Evolutionary conservation across 441 rosid genomes (phyloP), one percentile per base, ranked within the genome.

Genomic region (Erysimum pusillum): DNA sequence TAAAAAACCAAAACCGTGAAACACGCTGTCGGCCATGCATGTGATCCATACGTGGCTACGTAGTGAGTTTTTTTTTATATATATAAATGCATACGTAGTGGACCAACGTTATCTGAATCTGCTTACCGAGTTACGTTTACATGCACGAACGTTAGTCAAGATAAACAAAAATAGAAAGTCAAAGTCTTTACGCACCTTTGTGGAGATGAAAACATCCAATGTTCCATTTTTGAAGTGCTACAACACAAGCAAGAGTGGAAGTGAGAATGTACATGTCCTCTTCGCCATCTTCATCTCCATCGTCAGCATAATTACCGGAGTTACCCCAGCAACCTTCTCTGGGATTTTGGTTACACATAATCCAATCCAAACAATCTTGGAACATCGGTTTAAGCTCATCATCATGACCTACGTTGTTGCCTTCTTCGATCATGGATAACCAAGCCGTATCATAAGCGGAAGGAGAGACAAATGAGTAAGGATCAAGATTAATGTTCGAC

Each of bases 401-500:
- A 11, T 39, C 9, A 15, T n/a, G n/a, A n/a, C 52, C 62, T n/a
- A 62, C 58, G 31, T 66, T 15, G 39, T 22, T 13, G 34, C 56
- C 15, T n/a, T 49, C 66, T 6, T 83, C 87, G 36, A 91, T 70
- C 92, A 91, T 84, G 66, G 90, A 89, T 75, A 89, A 70, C 92
- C 91, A 91, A 28, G 94, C 91, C 2, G 92, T 87, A 77, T 91
- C 89, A 48, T 91, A 91, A 41, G 97, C 87, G 0, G 89, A 89
- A 22, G 87, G 75, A 4, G 83, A 80, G 49, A 89, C 83, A 15
- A 78, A 71, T 0, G 83, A 81, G 84, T 83, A 59, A 3, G 79
- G 76, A 63, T 85, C 69, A 0, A 10, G 3, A 45, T 49, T 64
- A 25, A 58, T 22, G 9, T 18, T 73, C 4, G 28, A 18, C 0